A percentile compares a stretch with the other conserved stretches of the same genome.
phyloP scores from a whole-genome alignment of 441 rosid species.

The Daphne laureola region DNA sequence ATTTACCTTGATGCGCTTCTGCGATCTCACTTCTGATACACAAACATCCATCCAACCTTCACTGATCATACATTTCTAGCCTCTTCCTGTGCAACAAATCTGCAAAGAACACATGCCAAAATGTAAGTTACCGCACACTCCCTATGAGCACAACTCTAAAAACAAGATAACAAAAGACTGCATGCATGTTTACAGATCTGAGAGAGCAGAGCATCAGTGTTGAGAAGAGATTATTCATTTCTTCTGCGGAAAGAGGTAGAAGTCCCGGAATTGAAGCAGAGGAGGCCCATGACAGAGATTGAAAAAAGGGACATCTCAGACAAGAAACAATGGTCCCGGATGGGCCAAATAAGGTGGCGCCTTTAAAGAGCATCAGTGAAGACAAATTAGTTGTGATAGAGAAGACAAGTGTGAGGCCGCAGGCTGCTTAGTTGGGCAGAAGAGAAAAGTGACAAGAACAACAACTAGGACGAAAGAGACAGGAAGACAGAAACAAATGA shows the following conservation, averaged over 20 bases:
- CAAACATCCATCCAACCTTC: slow-evolving; percentile 76
- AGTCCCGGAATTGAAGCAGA: slow-evolving; percentile 28
- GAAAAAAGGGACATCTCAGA: slow-evolving; percentile 31
- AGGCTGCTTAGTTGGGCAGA: too few species aligned
- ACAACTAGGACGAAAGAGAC: slow-evolving; percentile 7
- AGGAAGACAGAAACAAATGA: slow-evolving; percentile 20
- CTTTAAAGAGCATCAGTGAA: slow-evolving; percentile 19
- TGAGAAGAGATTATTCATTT: slow-evolving; percentile 11
- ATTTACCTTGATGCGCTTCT: slow-evolving; percentile 42
- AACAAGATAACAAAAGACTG: slow-evolving; percentile 25
- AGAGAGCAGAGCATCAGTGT: slow-evolving; percentile 14
- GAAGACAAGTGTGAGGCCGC: neutral
- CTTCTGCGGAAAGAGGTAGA: slow-evolving; percentile 17
- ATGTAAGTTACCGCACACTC: slow-evolving; percentile 42
- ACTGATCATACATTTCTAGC: slow-evolving; percentile 24
- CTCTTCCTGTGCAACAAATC: slow-evolving; percentile 48
- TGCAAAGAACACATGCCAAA: slow-evolving; percentile 34
- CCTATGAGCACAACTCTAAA: slow-evolving; percentile 23
- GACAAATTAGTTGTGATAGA: slow-evolving; percentile 10
- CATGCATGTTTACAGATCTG: slow-evolving; percentile 45
- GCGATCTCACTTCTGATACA: slow-evolving; percentile 33
- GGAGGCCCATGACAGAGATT: slow-evolving; percentile 20
- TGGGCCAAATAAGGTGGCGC: slow-evolving; percentile 23
- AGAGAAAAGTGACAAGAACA: slow-evolving; percentile 1
- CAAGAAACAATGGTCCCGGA: slow-evolving; percentile 19